Percentiles rank a stretch among this genome's conserved stretches.
These are phyloP conservation scores for Neurospora sp. DNA, from an alignment of 495 filamentous ascomycete species.

Conservation along the genomic window DNA sequence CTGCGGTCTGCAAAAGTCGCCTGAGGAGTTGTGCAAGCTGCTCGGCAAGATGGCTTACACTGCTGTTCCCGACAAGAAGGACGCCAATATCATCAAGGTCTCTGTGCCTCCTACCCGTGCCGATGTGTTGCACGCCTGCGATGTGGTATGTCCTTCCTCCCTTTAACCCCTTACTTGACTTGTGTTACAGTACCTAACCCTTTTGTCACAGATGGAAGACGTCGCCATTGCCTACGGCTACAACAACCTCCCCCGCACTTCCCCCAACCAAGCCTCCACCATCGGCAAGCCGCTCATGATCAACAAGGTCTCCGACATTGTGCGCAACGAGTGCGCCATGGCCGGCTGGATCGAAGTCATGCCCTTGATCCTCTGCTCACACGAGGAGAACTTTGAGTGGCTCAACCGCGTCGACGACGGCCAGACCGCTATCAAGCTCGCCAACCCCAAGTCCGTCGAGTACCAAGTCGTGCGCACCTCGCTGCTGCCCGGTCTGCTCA, in stretches of 20 bases:
- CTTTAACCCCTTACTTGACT: neutral
- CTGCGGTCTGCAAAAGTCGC: constrained; percentile 66
- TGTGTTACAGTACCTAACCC: neutral
- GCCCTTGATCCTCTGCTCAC: constrained; percentile 92
- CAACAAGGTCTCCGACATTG: constrained; percentile 90
- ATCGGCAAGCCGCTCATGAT: constrained; percentile 79
- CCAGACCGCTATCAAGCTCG: constrained; percentile 71
- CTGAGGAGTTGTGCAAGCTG: constrained; percentile 60
- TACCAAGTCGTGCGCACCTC: constrained; percentile 94
- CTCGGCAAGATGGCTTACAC: constrained; percentile 78
- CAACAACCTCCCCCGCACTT: constrained; percentile 78
- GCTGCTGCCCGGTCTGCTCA: constrained; percentile 80
- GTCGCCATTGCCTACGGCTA: constrained; percentile 92
- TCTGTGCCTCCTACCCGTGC: constrained; percentile 80
- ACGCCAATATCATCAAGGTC: constrained; percentile 62
- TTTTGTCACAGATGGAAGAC: constrained; percentile 69
- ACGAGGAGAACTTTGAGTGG: constrained; percentile 98
- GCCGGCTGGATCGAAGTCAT: constrained; percentile 94
- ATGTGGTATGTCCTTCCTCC: constrained; percentile 45
- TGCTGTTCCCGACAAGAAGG: constrained; percentile 56
- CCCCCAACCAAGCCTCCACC: constrained; percentile 73
- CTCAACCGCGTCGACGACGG: constrained; percentile 88
- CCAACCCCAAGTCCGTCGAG: constrained; percentile 92
- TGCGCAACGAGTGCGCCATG: constrained; percentile 84
- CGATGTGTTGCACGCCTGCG: constrained; percentile 90